A percentile compares a stretch with the other conserved stretches of the same genome.
These are phyloP conservation scores for Hypomontagnella monticulosa DNA, from an alignment of 495 filamentous ascomycete species.

Conservation along the genomic window DNA sequence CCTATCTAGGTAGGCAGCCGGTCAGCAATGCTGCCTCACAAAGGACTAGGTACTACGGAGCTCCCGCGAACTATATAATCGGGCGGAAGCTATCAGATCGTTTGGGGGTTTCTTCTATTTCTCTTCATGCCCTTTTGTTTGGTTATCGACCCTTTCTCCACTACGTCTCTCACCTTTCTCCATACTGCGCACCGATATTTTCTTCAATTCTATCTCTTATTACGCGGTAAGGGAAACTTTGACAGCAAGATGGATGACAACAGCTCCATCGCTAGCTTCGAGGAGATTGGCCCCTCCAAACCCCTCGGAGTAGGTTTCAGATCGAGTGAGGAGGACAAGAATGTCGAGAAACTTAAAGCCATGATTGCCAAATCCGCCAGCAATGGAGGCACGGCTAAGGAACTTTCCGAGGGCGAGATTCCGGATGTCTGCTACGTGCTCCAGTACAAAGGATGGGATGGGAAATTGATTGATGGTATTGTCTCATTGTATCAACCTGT, in stretches of 20 bases:
- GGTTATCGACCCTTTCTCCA: not conserved
- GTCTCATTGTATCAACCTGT: not conserved
- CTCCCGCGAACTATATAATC: constrained; percentile 8
- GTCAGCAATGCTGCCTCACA: constrained; percentile 10
- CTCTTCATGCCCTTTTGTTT: not conserved
- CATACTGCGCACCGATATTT: not conserved
- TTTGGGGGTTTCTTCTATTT: not conserved
- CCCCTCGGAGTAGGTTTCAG: not conserved
- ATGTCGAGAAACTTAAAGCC: constrained; percentile 19
- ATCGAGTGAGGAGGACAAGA: constrained; percentile 3
- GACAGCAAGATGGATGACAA: constrained; percentile 30
- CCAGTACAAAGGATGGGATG: constrained; percentile 35
- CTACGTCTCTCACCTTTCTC: not conserved
- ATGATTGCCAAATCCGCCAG: constrained; percentile 11
- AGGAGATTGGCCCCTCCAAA: constrained; percentile 37
- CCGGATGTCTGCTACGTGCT: constrained; percentile 48
- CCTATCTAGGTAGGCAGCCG: constrained; percentile 5
- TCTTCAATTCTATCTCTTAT: not conserved
- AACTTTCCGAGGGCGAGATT: constrained; percentile 42
- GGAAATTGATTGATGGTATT: constrained; percentile 42
- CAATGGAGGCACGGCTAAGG: constrained; percentile 8
- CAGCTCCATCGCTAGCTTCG: constrained; percentile 41
- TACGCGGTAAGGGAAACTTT: not conserved
- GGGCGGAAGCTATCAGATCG: not conserved
- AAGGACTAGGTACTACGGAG: not conserved